Percentiles rank a stretch among this genome's conserved stretches.
phyloP scores from a whole-genome alignment of 2,329 filamentous ascomycete species.

The Lachnellula willkommii region DNA sequence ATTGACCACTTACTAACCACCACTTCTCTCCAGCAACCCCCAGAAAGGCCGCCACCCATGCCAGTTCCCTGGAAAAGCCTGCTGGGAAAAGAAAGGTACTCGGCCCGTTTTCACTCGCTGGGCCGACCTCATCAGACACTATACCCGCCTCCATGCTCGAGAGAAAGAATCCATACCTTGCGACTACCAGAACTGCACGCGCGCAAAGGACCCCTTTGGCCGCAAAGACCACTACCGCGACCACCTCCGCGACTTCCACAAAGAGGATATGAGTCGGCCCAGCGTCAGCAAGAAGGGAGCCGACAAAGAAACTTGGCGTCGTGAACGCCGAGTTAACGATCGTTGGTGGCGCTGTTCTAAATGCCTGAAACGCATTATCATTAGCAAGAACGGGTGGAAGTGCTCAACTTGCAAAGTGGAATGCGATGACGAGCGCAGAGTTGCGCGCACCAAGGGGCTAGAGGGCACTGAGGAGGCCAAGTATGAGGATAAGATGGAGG shows the following conservation, averaged over 20 bases:
- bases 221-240: conserved; percentile 45
- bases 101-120: conserved; percentile 25
- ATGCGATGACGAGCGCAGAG: conserved; percentile 20
- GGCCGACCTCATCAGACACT: conserved; percentile 36
- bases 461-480: neutral
- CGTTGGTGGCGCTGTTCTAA: conserved; percentile 27
- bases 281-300: conserved; percentile 16
- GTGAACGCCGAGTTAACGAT: conserved; percentile 15
- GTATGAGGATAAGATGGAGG: neutral
- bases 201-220: conserved; percentile 36
- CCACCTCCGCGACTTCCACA: conserved; percentile 44
- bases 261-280: conserved; percentile 32
- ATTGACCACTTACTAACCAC: neutral
- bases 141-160: conserved; percentile 29
- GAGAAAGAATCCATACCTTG: conserved; percentile 27
- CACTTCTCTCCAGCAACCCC: conserved; percentile 3
- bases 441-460: conserved; percentile 3
- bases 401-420: conserved; percentile 21
- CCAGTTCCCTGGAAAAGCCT: conserved; percentile 17
- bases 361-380: conserved; percentile 21
- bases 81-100: conserved; percentile 9
- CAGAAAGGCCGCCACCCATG: conserved; percentile 17
- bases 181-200: conserved; percentile 27
- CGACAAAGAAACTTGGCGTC: conserved; percentile 16
- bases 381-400: conserved; percentile 16